Evolutionary conservation across 2,329 filamentous ascomycete genomes (phyloP).

Genomic region (Fusarium sp.): DNA sequence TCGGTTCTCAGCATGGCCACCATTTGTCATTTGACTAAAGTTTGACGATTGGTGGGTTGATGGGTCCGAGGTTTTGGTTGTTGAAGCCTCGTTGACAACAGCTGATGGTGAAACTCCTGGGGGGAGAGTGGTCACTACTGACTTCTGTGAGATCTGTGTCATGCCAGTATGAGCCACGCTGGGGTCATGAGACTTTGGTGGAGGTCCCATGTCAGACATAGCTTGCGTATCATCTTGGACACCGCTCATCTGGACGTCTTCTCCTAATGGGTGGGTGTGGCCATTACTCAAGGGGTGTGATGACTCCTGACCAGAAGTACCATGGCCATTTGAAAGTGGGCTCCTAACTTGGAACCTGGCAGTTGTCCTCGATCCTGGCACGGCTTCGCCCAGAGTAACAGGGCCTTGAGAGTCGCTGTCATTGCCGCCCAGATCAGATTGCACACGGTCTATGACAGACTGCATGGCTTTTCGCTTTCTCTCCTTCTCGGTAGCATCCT

Average conservation of each 20-base stretch:
- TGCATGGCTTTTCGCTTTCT: slow-evolving; percentile 70
- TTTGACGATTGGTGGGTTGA: slow-evolving; percentile 70
- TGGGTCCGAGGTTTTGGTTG: slow-evolving; percentile 85
- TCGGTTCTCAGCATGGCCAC: slow-evolving; percentile 59
- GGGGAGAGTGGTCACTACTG: slow-evolving; percentile 65
- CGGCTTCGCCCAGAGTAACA: slow-evolving; percentile 69
- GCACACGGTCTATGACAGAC: slow-evolving; percentile 58
- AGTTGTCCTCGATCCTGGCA: slow-evolving; percentile 62
- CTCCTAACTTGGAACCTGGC: slow-evolving; percentile 65
- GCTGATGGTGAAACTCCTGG: slow-evolving; percentile 66
- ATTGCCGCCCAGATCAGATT: slow-evolving; percentile 60
- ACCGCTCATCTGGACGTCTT: slow-evolving; percentile 66
- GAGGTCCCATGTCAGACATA: slow-evolving; percentile 61
- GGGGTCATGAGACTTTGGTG: slow-evolving; percentile 50
- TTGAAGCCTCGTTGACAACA: slow-evolving; percentile 84
- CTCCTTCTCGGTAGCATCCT: slow-evolving; percentile 65
- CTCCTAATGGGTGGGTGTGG: slow-evolving; percentile 57
- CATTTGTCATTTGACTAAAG: slow-evolving; percentile 76
- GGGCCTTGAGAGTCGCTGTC: slow-evolving; percentile 64
- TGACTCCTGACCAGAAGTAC: slow-evolving; percentile 45
- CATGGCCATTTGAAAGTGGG: slow-evolving; percentile 67
- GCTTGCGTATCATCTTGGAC: slow-evolving; percentile 57
- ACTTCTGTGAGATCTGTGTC: slow-evolving; percentile 71
- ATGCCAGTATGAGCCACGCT: slow-evolving; percentile 54
- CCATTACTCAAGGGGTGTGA: slow-evolving; percentile 63